Conservation (phyloP, 371 early-diverging fungal genomes). For the Apophysomyces sp. region DNA sequence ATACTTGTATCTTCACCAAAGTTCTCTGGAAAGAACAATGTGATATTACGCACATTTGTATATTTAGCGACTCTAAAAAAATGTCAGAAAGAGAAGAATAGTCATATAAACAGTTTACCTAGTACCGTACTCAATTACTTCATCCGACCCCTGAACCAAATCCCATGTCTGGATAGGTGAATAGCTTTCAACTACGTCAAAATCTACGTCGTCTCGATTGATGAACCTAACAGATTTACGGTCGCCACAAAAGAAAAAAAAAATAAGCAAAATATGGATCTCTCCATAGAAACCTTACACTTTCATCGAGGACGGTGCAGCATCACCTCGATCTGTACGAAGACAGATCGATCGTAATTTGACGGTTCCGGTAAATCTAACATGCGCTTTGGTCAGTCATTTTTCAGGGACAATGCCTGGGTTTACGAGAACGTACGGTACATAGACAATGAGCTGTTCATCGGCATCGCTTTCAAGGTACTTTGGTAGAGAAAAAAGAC, state of each 20-base stretch:
- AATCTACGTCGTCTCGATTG: constrained; percentile 90
- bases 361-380: constrained; percentile 83
- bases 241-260: neutral
- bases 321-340: constrained; percentile 64
- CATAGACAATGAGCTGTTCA: constrained; percentile 83
- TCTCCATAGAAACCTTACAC: constrained; percentile 54
- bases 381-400: neutral
- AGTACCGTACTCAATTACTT: constrained; percentile 69
- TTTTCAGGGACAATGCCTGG: neutral
- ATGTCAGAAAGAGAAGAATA: neutral
- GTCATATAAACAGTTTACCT: constrained; percentile 26
- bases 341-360: constrained; percentile 89
- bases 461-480: constrained; percentile 86
- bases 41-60: constrained; percentile 74
- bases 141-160: constrained; percentile 56
- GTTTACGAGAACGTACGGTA: constrained; percentile 66
- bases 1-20: constrained; percentile 76
- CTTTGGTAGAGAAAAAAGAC: constrained; percentile 26
- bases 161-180: constrained; percentile 81
- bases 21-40: constrained; percentile 81
- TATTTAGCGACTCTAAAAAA: constrained; percentile 76
- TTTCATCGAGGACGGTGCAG: constrained; percentile 74
- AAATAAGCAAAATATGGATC: neutral
- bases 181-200: constrained; percentile 76
- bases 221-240: constrained; percentile 70